Evolutionary conservation across 169 alveolate species (phyloP).

Genomic region (Plasmodium vivax): DNA sequence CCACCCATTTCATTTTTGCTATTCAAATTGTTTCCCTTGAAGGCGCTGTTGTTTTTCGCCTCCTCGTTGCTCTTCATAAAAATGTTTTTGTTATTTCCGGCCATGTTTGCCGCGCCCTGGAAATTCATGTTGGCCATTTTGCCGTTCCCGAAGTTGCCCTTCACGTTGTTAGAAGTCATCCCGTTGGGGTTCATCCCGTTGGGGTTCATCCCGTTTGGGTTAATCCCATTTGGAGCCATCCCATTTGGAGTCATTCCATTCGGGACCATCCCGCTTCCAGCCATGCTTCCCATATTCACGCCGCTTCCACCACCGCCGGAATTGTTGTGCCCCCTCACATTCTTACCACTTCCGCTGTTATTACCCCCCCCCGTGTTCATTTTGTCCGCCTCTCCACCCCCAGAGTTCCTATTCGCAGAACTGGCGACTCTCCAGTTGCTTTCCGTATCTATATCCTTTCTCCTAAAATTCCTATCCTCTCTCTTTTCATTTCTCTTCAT

Average conservation of each 20-base stretch:
- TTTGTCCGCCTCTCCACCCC: background rate
- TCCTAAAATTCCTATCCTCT: slow-evolving; percentile 29
- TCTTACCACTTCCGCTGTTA: background rate
- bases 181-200: background rate
- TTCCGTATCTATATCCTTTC: slow-evolving; percentile 40
- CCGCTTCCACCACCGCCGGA: background rate
- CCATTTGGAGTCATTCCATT: background rate
- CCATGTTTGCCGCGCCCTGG: background rate
- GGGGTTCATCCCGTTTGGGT: background rate
- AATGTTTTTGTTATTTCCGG: slow-evolving; percentile 20
- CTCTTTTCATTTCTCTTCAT: slow-evolving; percentile 52
- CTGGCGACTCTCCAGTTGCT: slow-evolving; percentile 45
- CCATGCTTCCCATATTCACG: background rate
- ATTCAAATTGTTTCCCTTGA: background rate
- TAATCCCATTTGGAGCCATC: too few species aligned
- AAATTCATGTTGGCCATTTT: slow-evolving; percentile 7
- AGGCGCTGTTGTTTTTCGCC: slow-evolving; percentile 3
- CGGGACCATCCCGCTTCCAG: background rate
- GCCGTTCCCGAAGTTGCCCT: background rate
- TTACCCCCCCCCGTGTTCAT: background rate
- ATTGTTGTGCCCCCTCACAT: background rate
- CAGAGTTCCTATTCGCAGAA: background rate
- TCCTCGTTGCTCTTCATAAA: slow-evolving; percentile 40
- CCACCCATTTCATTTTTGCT: slow-evolving; percentile 1
- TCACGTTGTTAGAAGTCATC: too few species aligned